These are phyloP conservation scores for Diplodia seriata DNA, from an alignment of 2,329 filamentous ascomycete species.

Conservation along the genomic window DNA sequence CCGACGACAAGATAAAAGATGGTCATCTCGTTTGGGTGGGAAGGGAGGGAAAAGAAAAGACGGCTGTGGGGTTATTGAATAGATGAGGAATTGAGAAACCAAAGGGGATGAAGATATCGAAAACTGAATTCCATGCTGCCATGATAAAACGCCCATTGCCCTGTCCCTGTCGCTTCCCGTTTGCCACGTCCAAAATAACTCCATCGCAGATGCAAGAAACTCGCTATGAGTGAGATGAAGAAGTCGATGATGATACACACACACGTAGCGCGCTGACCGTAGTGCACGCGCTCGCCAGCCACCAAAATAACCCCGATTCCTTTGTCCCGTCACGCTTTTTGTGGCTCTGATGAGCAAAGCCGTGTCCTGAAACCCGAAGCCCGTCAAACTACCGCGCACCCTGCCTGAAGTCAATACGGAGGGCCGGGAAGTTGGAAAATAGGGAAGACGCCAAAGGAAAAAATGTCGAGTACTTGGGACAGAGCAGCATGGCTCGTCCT, in stretches of 20 bases:
- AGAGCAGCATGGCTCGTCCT: neutral
- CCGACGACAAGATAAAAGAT: neutral
- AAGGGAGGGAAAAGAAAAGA: neutral
- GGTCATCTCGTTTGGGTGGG: neutral
- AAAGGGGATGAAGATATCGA: neutral
- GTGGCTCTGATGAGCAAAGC: neutral
- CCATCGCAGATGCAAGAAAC: slow-evolving; percentile 24
- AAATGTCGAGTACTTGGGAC: neutral
- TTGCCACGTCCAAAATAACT: slow-evolving; percentile 5
- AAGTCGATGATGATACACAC: slow-evolving; percentile 21
- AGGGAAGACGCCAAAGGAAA: neutral
- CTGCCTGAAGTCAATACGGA: neutral
- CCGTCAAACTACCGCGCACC: neutral
- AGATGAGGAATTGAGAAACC: neutral
- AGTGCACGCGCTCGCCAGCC: neutral
- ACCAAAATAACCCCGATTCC: neutral
- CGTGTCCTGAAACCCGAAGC: neutral
- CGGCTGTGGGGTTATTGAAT: neutral
- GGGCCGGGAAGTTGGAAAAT: neutral
- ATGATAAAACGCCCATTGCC: slow-evolving; percentile 13
- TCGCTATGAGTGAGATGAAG: slow-evolving; percentile 24
- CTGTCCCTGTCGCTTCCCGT: neutral
- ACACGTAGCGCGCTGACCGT: neutral
- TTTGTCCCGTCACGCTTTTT: slow-evolving; percentile 17
- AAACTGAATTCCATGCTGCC: slow-evolving; percentile 6